A percentile compares a stretch with the other conserved stretches of the same genome.
phyloP scores from a whole-genome alignment of 495 filamentous ascomycete genomes.

The Thermochaetoides thermophila region DNA sequence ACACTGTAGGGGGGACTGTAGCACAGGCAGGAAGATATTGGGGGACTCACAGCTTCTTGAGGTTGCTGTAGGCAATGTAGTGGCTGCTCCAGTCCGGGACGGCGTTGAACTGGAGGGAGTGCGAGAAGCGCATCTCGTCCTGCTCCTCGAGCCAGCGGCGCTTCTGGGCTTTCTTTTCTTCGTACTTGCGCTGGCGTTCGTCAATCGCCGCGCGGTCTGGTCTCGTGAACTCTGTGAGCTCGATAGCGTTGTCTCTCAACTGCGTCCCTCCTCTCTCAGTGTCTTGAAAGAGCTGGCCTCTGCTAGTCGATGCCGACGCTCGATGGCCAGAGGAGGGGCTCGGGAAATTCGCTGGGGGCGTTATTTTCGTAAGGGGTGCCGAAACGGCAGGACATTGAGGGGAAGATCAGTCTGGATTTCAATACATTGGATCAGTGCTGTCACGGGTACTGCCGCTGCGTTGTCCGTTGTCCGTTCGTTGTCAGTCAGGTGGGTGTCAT shows the following conservation, averaged over 20 bases:
- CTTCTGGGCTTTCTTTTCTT: constrained; percentile 32
- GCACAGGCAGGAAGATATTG: background rate
- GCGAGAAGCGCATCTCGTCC: constrained; percentile 98
- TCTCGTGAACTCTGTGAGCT: constrained; percentile 21
- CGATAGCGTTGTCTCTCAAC: too few relatives aligned
- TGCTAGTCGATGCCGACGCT: constrained; percentile 10
- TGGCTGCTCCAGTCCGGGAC: constrained; percentile 97
- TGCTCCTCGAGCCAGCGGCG: constrained; percentile 41
- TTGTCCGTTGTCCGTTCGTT: too few relatives aligned
- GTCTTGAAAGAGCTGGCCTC: too few relatives aligned
- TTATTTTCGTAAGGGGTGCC: constrained; percentile 23
- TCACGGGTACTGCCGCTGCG: too few relatives aligned
- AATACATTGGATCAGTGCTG: too few relatives aligned
- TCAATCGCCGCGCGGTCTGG: constrained; percentile 1
- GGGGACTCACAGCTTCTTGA: constrained; percentile 83
- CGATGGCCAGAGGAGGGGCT: constrained; percentile 27
- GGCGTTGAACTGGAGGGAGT: constrained; percentile 98
- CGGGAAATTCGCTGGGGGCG: constrained; percentile 11
- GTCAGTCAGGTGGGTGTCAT: too few relatives aligned
- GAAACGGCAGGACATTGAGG: constrained; percentile 6
- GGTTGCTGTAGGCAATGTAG: constrained; percentile 94
- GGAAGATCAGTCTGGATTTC: too few relatives aligned
- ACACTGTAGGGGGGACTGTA: constrained; percentile 1
- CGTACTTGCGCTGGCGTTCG: constrained; percentile 11
- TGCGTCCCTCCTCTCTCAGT: constrained; percentile 4